phyloP scores from a whole-genome alignment of 306 rosid species.

The Gastrolobium villosum region DNA sequence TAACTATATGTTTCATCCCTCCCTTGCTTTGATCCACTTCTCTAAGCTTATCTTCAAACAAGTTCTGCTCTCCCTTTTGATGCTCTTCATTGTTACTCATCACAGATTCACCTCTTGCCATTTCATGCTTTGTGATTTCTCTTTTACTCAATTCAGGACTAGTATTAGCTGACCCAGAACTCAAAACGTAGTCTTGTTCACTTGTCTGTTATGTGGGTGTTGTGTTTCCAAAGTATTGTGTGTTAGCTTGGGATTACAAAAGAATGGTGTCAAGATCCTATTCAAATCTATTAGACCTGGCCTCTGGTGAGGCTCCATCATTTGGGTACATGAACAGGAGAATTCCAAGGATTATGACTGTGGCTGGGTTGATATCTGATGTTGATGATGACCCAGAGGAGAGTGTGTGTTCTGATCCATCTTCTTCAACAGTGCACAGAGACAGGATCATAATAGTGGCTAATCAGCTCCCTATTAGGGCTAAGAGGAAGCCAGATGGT shows the following conservation, averaged over 20 bases:
- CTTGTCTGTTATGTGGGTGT: conserved; percentile 36
- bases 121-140: conserved; percentile 50
- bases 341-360: conserved; percentile 79
- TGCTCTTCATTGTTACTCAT: conserved; percentile 27
- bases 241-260: neutral
- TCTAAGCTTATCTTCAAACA: conserved; percentile 50
- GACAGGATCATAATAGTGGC: conserved; percentile 84
- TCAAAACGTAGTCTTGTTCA: conserved; percentile 34
- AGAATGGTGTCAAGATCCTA: conserved; percentile 57
- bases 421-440: conserved; percentile 59
- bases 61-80: conserved; percentile 36
- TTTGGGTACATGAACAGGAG: conserved; percentile 66
- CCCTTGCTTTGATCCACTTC: conserved; percentile 56
- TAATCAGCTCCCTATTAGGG: conserved; percentile 84
- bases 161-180: conserved; percentile 47
- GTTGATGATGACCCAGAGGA: conserved; percentile 69
- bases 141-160: conserved; percentile 47
- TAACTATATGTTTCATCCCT: conserved; percentile 48
- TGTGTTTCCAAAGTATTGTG: conserved; percentile 21
- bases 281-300: conserved; percentile 61
- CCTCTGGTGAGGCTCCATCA: conserved; percentile 70
- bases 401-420: conserved; percentile 62
- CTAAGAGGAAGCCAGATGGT: conserved; percentile 57
- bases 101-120: conserved; percentile 44
- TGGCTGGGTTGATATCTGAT: conserved; percentile 77